Percentiles rank a stretch among this genome's conserved stretches.
phyloP scores from a whole-genome alignment of 1,284 basidiomycete species.

The Cryptococcus sp. region DNA sequence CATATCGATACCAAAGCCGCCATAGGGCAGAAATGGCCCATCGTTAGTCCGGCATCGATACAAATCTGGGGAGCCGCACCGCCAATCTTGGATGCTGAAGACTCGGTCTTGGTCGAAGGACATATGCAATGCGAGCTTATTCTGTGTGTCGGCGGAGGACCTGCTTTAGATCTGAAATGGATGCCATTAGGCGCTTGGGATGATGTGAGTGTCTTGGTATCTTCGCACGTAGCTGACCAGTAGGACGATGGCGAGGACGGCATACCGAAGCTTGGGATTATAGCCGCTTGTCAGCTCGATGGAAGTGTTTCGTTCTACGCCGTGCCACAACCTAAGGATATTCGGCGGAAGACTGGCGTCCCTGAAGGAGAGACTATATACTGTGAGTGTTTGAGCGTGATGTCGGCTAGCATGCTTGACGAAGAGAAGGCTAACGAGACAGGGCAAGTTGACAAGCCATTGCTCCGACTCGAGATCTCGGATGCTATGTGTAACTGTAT shows the following conservation, averaged over 20 bases:
- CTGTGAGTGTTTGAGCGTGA: slow-evolving; percentile 41
- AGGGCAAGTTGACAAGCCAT: slow-evolving; percentile 54
- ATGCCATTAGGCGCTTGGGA: slow-evolving; percentile 79
- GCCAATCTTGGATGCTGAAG: slow-evolving; percentile 3
- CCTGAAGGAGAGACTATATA: slow-evolving; percentile 19
- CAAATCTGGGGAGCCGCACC: slow-evolving; percentile 47
- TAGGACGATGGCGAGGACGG: neutral
- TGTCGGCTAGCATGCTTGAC: slow-evolving; percentile 17
- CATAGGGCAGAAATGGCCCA: slow-evolving; percentile 22
- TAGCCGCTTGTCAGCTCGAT: slow-evolving; percentile 78
- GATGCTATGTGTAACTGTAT: slow-evolving; percentile 68
- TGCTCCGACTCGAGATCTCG: slow-evolving; percentile 65
- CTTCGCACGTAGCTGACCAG: neutral
- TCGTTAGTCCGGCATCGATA: slow-evolving; percentile 25
- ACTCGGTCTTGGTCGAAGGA: slow-evolving; percentile 5
- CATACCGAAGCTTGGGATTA: slow-evolving; percentile 68
- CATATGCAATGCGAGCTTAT: slow-evolving; percentile 37
- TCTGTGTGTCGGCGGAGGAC: slow-evolving; percentile 68
- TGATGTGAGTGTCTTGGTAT: slow-evolving; percentile 30
- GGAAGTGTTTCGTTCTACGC: slow-evolving; percentile 70
- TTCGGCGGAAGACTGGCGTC: neutral
- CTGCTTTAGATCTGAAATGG: slow-evolving; percentile 76
- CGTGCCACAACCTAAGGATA: slow-evolving; percentile 64
- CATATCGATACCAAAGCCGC: slow-evolving; percentile 24
- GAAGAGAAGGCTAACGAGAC: slow-evolving; percentile 18